Evolutionary conservation across 805 yeast genomes (phyloP).

Genomic region (Zygoascus tannicola): DNA sequence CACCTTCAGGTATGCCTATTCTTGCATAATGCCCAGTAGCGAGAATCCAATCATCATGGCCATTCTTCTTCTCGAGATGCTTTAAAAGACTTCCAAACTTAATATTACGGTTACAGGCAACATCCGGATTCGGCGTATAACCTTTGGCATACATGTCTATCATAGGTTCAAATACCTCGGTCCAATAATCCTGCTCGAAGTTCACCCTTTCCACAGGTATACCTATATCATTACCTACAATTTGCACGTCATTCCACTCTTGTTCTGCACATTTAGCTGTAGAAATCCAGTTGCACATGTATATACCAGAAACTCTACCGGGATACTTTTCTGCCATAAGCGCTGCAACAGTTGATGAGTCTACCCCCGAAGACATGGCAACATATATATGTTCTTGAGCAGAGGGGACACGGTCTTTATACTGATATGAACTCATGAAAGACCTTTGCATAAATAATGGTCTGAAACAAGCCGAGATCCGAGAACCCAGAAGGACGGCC

Average conservation of each 20-base stretch:
- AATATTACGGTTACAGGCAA: slow-evolving; percentile 73
- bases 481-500: too few species aligned
- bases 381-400: slow-evolving; percentile 55
- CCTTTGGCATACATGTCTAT: slow-evolving; percentile 61
- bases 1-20: slow-evolving; percentile 24
- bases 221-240: slow-evolving; percentile 47
- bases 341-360: slow-evolving; percentile 82
- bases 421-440: too few species aligned
- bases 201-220: slow-evolving; percentile 70
- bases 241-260: slow-evolving; percentile 80
- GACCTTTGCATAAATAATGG: too few species aligned
- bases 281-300: slow-evolving; percentile 84
- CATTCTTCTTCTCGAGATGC: slow-evolving; percentile 33
- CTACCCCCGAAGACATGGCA: slow-evolving; percentile 97
- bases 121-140: slow-evolving; percentile 89
- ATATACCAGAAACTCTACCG: slow-evolving; percentile 65
- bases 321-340: slow-evolving; percentile 39
- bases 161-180: slow-evolving; percentile 89
- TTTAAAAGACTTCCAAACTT: slow-evolving; percentile 76
- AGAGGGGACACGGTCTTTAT: slow-evolving; percentile 1
- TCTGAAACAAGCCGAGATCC: too few species aligned
- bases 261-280: slow-evolving; percentile 62
- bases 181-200: slow-evolving; percentile 90
- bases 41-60: slow-evolving; percentile 56
- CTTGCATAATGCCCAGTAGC: slow-evolving; percentile 58